phyloP scores from a whole-genome alignment of 768 basidiomycete genomes.

The Calocybe indica region DNA sequence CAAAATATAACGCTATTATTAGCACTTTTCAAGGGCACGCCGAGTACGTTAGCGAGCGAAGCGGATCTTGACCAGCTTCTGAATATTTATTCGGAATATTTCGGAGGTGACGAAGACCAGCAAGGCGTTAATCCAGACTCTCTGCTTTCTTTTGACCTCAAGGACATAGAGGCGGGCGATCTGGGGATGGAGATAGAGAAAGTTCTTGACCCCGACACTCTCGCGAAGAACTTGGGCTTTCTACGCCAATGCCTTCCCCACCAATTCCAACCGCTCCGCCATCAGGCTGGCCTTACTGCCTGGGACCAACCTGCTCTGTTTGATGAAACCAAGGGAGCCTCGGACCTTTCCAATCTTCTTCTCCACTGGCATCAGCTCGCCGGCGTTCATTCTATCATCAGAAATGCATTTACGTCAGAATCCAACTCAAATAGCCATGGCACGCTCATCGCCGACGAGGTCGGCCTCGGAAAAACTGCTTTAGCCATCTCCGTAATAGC shows the following conservation, averaged over 20 bases:
- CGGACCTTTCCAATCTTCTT: not conserved
- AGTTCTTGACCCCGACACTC: conserved; percentile 2
- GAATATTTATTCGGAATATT: not conserved
- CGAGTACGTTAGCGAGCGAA: not conserved
- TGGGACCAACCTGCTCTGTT: conserved; percentile 10
- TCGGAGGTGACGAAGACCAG: not conserved
- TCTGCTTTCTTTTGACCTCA: conserved; percentile 13
- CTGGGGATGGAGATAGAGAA: conserved; percentile 6
- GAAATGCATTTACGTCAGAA: conserved; percentile 6
- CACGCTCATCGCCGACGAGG: conserved; percentile 19
- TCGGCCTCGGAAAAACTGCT: conserved; percentile 26
- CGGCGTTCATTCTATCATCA: conserved; percentile 14
- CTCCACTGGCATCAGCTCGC: conserved; percentile 22
- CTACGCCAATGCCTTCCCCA: conserved; percentile 6
- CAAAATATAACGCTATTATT: too few species aligned
- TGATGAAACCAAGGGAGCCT: not conserved
- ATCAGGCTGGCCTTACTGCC: conserved; percentile 11
- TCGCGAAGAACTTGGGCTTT: conserved; percentile 15
- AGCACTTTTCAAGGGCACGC: too few species aligned
- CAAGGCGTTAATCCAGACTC: not conserved
- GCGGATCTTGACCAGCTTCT: conserved; percentile 1
- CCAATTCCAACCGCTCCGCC: conserved; percentile 14
- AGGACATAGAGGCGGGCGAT: conserved; percentile 1
- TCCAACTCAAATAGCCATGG: conserved; percentile 2
- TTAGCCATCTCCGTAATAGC: conserved; percentile 13